phyloP scores from a whole-genome alignment of 2,329 filamentous ascomycete genomes.

The Fusarium pseudonygamai region DNA sequence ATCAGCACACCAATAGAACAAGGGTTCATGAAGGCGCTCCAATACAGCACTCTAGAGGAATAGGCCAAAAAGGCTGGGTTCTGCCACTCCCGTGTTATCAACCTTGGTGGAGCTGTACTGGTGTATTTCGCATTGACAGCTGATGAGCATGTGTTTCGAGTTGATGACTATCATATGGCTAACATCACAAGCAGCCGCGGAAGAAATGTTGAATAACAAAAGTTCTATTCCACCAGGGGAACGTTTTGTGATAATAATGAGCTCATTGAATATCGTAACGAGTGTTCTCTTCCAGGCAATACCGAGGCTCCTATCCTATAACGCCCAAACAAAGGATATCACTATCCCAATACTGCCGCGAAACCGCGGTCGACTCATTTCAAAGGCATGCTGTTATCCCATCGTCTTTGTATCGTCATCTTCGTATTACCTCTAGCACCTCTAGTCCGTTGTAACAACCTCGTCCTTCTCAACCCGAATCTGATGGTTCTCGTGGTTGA shows the following conservation, averaged over 20 bases:
- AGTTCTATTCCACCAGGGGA: background rate
- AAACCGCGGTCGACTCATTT: conserved; percentile 8
- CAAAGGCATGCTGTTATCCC: conserved; percentile 21
- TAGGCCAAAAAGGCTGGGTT: background rate
- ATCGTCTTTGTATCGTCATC: conserved; percentile 11
- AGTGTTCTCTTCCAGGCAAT: conserved; percentile 22
- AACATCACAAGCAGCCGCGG: background rate
- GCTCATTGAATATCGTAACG: conserved; percentile 20
- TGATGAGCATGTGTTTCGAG: background rate
- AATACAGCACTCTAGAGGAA: background rate
- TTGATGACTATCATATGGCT: background rate
- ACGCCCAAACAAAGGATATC: conserved; percentile 32
- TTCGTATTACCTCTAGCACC: background rate
- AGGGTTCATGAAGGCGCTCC: background rate
- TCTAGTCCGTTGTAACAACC: conserved; percentile 60
- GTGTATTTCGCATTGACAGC: background rate
- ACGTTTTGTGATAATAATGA: background rate
- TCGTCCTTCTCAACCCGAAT: conserved; percentile 78
- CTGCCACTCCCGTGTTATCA: background rate
- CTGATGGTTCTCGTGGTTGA: conserved; percentile 61
- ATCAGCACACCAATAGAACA: background rate
- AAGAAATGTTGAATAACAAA: background rate
- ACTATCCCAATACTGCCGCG: conserved; percentile 10
- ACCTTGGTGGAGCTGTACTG: background rate
- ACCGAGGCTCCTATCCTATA: conserved; percentile 32